Percentiles rank a stretch among this genome's conserved stretches.
These are phyloP conservation scores for Eucalyptus cladocalyx DNA, from an alignment of 345 rosid species.

Conservation along the genomic window DNA sequence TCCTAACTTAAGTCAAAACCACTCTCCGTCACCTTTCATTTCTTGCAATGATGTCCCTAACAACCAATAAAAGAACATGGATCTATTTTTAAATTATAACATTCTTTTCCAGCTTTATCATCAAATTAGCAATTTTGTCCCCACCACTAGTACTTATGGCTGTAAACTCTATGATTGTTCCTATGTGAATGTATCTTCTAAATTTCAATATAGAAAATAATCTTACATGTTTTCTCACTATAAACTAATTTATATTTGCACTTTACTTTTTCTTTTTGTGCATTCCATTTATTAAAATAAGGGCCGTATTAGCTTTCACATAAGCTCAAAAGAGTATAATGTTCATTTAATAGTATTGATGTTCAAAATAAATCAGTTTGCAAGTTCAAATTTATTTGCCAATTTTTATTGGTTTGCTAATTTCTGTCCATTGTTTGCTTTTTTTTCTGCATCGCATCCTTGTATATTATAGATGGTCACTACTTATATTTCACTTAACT, in stretches of 20 bases:
- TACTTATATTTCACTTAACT: no score
- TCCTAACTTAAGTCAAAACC: no score
- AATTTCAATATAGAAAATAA: background rate
- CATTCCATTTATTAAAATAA: background rate
- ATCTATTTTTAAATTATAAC: background rate
- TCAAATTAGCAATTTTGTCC: background rate
- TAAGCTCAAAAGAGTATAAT: background rate
- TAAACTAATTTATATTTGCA: background rate
- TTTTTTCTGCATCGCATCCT: background rate
- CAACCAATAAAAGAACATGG: no score
- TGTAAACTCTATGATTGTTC: accelerated
- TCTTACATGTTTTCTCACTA: background rate
- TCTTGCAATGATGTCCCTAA: no score
- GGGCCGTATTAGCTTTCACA: background rate
- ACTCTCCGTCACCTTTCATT: no score
- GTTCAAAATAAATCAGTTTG: background rate
- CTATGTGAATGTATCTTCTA: background rate
- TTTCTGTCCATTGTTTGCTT: background rate
- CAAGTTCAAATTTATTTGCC: background rate
- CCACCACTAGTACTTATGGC: background rate
- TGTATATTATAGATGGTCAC: background rate
- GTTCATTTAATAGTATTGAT: no score
- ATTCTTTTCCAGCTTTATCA: background rate
- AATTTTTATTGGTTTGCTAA: no score
- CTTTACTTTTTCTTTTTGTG: background rate